Evolutionary conservation across 306 rosid genomes (phyloP).

Genomic region (Cajanus cajan): DNA sequence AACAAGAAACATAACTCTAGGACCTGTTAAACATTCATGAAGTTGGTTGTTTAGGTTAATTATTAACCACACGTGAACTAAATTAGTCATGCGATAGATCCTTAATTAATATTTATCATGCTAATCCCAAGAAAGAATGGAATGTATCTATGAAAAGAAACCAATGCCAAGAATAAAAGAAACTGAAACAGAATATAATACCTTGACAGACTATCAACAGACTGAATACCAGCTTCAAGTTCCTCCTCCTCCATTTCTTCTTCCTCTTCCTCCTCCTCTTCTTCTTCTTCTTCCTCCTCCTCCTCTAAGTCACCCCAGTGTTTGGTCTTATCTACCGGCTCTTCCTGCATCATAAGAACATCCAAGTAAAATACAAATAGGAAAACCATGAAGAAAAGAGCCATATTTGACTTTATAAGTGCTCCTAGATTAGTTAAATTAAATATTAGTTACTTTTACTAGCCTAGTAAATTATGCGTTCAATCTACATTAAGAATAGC

Average conservation of each 20-base stretch:
- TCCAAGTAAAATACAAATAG: slow-evolving; percentile 14
- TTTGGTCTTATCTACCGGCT: slow-evolving; percentile 91
- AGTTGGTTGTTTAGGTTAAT: neutral
- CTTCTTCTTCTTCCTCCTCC: slow-evolving; percentile 91
- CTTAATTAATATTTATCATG: neutral
- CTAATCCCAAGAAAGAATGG: neutral
- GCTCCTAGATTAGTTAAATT: neutral
- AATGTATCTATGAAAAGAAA: neutral
- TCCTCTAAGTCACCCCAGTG: slow-evolving; percentile 99
- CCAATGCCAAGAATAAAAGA: neutral
- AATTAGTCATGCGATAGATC: neutral
- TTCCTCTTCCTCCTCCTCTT: slow-evolving; percentile 76
- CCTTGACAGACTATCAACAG: slow-evolving; percentile 87
- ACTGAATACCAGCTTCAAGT: slow-evolving; percentile 76
- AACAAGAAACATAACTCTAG: neutral
- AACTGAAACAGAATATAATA: slow-evolving; percentile 19
- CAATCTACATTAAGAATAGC: neutral
- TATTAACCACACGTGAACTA: neutral
- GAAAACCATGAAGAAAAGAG: neutral
- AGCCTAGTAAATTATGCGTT: neutral
- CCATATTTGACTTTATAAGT: neutral
- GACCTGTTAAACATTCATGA: neutral
- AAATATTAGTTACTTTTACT: neutral
- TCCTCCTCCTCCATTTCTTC: slow-evolving; percentile 82
- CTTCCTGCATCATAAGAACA: slow-evolving; percentile 62